Base-by-base conservation (phyloP, 2,329 filamentous ascomycete genomes). In the Penicillium sp. region DNA sequence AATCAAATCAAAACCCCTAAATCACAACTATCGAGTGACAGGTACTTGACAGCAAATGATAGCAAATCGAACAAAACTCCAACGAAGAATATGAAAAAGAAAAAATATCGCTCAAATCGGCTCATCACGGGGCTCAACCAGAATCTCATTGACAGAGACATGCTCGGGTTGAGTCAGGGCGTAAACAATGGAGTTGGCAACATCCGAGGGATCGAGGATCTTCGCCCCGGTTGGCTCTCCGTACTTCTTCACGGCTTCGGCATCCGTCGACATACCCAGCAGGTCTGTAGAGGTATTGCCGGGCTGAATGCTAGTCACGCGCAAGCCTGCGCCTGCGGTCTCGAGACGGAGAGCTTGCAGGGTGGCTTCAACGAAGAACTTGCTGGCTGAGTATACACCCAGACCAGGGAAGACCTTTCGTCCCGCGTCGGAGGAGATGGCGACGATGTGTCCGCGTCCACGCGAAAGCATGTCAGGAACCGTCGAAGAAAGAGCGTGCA, bases 351-450 rank as follows among this genome's bases (percentile, higher is more conserved):
- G 73, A 30, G 79, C 79, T 71, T 92, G 89, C n/a, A 93, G 78
- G 0, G 88, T 89, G 1, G 88, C 89, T 70, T 93, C 89, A 51
- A 93, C 88, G 68, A 93, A 93, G 80, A 92, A 91, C 70, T 93
- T 93, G 72, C 84, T 88, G 26, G 87, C 89, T 0, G 87, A 90
- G 78, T 93, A 93, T 34, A 93, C 89, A 48, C 89, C 89, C 11
- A 92, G 76, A 0, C 89, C 89, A 0, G 89, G 88, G 76, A 92
- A 92, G 7, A 91, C 87, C 70, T 91, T 91, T 52, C 89, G 84
- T 0, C 89, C 89, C 1, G 89, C 89, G 60, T 92, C 89, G 0
- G 89, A 92, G 0, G 89, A 91, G 63, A 93, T 91, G 63, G 88
- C 87, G 4, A 93, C 87, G 59, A 93, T 83, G 72, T 92, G 89